Percentiles rank a stretch among this genome's conserved stretches.
These are phyloP conservation scores for Fusarium cyanostomum DNA, from an alignment of 2,329 filamentous ascomycete genomes.

Conservation along the genomic window DNA sequence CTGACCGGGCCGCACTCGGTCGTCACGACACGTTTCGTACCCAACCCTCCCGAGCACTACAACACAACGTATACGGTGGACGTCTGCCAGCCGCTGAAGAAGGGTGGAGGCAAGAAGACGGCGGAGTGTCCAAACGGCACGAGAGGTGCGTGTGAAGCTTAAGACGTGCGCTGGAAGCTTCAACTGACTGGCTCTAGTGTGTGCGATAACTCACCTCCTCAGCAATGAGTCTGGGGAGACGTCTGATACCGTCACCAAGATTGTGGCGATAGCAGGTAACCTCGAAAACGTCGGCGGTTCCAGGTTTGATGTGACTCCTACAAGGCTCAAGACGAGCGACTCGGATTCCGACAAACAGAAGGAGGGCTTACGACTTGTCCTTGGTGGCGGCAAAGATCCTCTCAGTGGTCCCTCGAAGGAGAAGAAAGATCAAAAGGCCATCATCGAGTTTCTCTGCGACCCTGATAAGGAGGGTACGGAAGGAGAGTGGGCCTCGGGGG, in stretches of 20 bases:
- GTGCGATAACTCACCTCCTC: constrained; percentile 73
- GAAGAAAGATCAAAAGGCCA: constrained; percentile 72
- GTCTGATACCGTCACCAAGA: constrained; percentile 55
- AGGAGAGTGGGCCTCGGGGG: constrained; percentile 67
- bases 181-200: constrained; percentile 63
- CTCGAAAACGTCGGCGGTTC: constrained; percentile 67
- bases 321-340: constrained; percentile 71
- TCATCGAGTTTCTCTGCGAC: constrained; percentile 89
- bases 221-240: constrained; percentile 56
- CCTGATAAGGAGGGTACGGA: constrained; percentile 76
- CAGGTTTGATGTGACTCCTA: constrained; percentile 71
- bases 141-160: constrained; percentile 61
- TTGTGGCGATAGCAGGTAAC: constrained; percentile 79
- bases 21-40: constrained; percentile 64
- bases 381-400: constrained; percentile 68
- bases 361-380: constrained; percentile 76
- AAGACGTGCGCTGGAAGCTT: neutral
- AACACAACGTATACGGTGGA: constrained; percentile 88
- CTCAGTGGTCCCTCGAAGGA: constrained; percentile 61
- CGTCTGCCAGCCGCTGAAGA: constrained; percentile 74
- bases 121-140: constrained; percentile 75
- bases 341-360: constrained; percentile 71
- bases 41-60: constrained; percentile 58
- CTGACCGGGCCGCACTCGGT: constrained; percentile 76
- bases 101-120: constrained; percentile 63